Evolutionary conservation across 495 filamentous ascomycete species (phyloP).

Genomic region (Penicillium bialowiezense): DNA sequence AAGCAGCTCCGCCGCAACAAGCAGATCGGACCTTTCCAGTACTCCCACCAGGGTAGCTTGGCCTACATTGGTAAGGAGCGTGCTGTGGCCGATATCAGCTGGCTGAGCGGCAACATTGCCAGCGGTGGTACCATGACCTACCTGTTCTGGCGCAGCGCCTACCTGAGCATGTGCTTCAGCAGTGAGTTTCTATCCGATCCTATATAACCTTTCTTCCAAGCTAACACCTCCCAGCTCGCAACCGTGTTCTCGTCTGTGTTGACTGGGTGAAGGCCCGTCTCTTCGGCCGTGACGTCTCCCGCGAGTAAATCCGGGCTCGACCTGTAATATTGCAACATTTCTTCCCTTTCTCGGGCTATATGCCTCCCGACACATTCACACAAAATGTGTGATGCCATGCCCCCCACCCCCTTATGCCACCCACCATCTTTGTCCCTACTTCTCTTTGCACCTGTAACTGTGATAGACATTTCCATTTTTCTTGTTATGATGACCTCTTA

Average conservation of each 20-base stretch:
- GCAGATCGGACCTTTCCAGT: slow-evolving; percentile 94
- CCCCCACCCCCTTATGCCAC: slow-evolving; percentile 15
- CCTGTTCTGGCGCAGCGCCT: slow-evolving; percentile 96
- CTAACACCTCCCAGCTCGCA: slow-evolving; percentile 59
- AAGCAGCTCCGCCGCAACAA: slow-evolving; percentile 84
- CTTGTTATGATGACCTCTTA: slow-evolving; percentile 17
- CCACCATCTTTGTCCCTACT: slow-evolving; percentile 7
- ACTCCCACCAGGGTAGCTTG: slow-evolving; percentile 92
- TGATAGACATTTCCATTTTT: slow-evolving; percentile 27
- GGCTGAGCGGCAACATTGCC: slow-evolving; percentile 94
- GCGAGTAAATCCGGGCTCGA: slow-evolving; percentile 60
- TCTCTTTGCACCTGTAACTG: slow-evolving; percentile 9
- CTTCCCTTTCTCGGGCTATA: slow-evolving; percentile 11
- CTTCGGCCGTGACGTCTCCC: slow-evolving; percentile 93
- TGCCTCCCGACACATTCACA: slow-evolving; percentile 4
- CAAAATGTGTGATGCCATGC: slow-evolving; percentile 10
- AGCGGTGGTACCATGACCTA: slow-evolving; percentile 78
- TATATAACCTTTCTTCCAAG: neutral
- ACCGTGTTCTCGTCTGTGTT: slow-evolving; percentile 84
- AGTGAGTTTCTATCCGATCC: slow-evolving; percentile 56
- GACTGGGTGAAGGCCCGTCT: slow-evolving; percentile 96
- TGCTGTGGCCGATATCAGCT: slow-evolving; percentile 95
- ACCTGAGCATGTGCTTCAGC: slow-evolving; percentile 99
- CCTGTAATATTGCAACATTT: slow-evolving; percentile 16
- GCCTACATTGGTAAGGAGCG: slow-evolving; percentile 98